Base-by-base conservation (phyloP, 2,329 filamentous ascomycete species). In the Hypoxylon sp. region DNA sequence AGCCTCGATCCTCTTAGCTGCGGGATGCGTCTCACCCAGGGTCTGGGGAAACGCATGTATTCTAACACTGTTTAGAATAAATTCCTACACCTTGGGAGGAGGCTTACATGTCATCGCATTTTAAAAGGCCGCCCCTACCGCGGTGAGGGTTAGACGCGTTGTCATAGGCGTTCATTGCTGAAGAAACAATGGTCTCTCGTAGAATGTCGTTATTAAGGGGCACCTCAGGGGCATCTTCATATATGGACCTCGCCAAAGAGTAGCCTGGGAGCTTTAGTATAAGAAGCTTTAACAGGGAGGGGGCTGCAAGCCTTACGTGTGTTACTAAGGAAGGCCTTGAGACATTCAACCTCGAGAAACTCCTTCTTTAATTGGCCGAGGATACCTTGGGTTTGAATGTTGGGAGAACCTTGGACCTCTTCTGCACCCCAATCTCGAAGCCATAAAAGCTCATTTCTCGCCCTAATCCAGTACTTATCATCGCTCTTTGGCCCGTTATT, bases 81-180 rank as follows among this genome's bases (percentile, higher is more conserved):
- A 6, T 30, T 41, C 43, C 70, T 29, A 68, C 48, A 37, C 29
- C 21, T 27, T 19, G 23, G 45, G 30, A 12, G 37, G 9, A 48
- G 50, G 76, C 87, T 78, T 80, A 91, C 90, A 92, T 91, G 52
- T 93, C 90, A 70, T 90, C 85, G 47, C 91, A 93, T 76, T 89
- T 92, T 78, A 92, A 93, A 73, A 96, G 84, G 0, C 90, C 90
- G 14, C 92, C 92, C 69, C 92, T 85, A 1, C 87, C 91, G 59
- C 88, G 87, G 71, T 95, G 94, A 0, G 91, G 91, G 73, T 96
- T 96, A 21, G 90, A 92, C 2, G 92, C 92, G 74, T 92, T 92
- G 73, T 96, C 92, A 74, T 94, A 96, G 3, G 90, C 86, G 57
- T 86, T 83, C 80, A 94, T 85, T 1, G 90, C 90, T 48, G 88